Evolutionary conservation across 768 basidiomycete genomes (phyloP).

Genomic region (Tulasnella sp.): DNA sequence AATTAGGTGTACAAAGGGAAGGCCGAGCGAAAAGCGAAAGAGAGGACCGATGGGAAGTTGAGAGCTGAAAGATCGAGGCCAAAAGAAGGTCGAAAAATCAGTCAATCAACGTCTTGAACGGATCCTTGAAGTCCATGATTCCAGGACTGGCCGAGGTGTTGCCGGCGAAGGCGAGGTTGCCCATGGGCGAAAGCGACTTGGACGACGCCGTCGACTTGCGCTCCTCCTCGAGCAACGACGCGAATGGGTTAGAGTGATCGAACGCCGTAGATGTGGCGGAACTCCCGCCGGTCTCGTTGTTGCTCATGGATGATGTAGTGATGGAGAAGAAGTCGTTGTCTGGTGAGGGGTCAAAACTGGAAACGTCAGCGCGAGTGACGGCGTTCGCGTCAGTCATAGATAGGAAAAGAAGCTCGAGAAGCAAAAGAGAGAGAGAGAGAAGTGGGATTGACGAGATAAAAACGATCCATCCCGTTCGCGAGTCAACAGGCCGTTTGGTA

Average conservation of each 20-base stretch:
- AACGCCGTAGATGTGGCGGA: neutral
- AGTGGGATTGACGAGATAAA: neutral
- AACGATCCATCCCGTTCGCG: too few species aligned
- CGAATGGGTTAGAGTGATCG: neutral
- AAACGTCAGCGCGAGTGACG: conserved; percentile 10
- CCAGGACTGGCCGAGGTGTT: neutral
- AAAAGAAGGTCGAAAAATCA: conserved; percentile 7
- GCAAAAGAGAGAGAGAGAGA: conserved; percentile 17
- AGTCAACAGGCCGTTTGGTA: neutral
- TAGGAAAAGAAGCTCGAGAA: conserved; percentile 17
- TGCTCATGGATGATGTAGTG: conserved; percentile 1
- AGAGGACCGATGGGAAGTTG: neutral
- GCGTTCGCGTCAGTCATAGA: neutral
- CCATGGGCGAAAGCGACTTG: neutral
- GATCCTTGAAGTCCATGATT: neutral
- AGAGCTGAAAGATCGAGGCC: conserved; percentile 26
- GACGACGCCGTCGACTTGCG: neutral
- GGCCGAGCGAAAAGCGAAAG: neutral
- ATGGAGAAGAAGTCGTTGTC: conserved; percentile 14
- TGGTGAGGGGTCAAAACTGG: conserved; percentile 13
- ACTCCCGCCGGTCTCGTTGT: neutral
- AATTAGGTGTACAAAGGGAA: neutral
- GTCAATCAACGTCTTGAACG: too few species aligned
- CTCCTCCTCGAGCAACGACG: neutral
- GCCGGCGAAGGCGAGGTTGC: neutral